Percentiles rank a stretch among this genome's conserved stretches.
Conservation (phyloP, 2,329 filamentous ascomycete genomes). For the Ilyonectria robusta region DNA sequence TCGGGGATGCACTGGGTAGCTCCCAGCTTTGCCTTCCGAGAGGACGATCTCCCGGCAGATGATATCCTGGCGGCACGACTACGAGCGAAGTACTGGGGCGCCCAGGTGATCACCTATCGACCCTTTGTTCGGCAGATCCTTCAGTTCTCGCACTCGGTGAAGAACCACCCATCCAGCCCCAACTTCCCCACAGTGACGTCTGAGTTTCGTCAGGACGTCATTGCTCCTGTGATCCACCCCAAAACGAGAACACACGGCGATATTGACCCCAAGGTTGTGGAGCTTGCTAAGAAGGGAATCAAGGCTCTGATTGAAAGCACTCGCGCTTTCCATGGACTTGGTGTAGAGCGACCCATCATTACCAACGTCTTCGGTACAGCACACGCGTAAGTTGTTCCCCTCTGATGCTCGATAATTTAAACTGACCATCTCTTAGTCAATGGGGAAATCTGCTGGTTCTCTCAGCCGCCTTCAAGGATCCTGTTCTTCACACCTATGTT, state of each 20-base stretch:
- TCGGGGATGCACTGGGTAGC: constrained; percentile 64
- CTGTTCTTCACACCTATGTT: constrained; percentile 71
- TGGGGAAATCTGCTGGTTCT: constrained; percentile 97
- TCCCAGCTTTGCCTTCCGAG: constrained; percentile 68
- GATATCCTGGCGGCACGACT: constrained; percentile 88
- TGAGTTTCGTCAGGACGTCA: constrained; percentile 55
- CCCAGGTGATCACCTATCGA: constrained; percentile 89
- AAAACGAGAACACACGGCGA: constrained; percentile 55
- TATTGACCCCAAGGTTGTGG: constrained; percentile 62
- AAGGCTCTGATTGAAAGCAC: constrained; percentile 88
- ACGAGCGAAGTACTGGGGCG: constrained; percentile 95
- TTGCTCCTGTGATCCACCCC: constrained; percentile 56
- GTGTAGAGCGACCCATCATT: constrained; percentile 79
- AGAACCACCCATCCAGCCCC: constrained; percentile 52
- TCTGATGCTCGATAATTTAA: neutral
- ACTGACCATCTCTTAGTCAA: constrained; percentile 73
- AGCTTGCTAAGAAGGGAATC: constrained; percentile 74
- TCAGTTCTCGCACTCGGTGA: constrained; percentile 59
- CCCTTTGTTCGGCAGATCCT: constrained; percentile 77
- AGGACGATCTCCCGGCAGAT: constrained; percentile 77
- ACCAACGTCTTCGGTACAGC: constrained; percentile 98
- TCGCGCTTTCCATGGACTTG: constrained; percentile 79
- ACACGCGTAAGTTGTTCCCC: constrained; percentile 82
- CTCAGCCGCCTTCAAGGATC: constrained; percentile 82
- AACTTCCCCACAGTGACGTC: constrained; percentile 51